Evolutionary conservation across 768 basidiomycete genomes (phyloP), one percentile per base, ranked within the genome.

Genomic region (Hypsizygus marmoreus): DNA sequence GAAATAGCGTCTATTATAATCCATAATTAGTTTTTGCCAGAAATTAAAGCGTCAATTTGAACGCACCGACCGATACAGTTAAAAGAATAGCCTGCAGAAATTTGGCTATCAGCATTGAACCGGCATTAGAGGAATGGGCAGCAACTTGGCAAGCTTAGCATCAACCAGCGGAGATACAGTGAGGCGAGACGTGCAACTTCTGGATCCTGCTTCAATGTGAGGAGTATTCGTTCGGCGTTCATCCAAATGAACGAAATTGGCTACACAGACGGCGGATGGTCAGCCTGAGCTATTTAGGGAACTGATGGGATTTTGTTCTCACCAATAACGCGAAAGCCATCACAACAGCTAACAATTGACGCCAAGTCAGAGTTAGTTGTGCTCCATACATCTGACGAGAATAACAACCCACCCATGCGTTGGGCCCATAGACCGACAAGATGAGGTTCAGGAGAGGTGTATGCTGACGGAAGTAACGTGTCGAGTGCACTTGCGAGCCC

Each of bases 391-490:
- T 3, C 3, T 32, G 12, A n/a, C n/a, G n/a, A n/a, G 30, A 16
- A 12, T 16, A 32, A 12, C 16, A 12, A 71, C 83, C 33, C 49
- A 86, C 85, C 71, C 87, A 90, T 91, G 50, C 94, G 73, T 62
- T 93, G 91, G 5, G 86, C 66, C 93, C 93, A 95, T 6, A 95
- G 73, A 2, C 93, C 92, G 9, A 97, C 89, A 12, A 91, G 73
- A 12, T 85, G 69, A 0, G 93, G 95, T 20, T 84, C 81, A 1
- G 81, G 59, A 1, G 91, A 92, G 0, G 95, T 95, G 91, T 89
- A 97, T n/a, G 95, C 94, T 19, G 91, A 82, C 0, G 95, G 95
- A 9, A 97, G 80, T 55, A 98, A 77, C 0, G 94, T 94, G 63
- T 98, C 95, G n/a, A 98, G 79, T 1, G 91, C 83, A 35, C 86